Base-by-base conservation (phyloP, 169 alveolate genomes). In the Fabrea salina region DNA sequence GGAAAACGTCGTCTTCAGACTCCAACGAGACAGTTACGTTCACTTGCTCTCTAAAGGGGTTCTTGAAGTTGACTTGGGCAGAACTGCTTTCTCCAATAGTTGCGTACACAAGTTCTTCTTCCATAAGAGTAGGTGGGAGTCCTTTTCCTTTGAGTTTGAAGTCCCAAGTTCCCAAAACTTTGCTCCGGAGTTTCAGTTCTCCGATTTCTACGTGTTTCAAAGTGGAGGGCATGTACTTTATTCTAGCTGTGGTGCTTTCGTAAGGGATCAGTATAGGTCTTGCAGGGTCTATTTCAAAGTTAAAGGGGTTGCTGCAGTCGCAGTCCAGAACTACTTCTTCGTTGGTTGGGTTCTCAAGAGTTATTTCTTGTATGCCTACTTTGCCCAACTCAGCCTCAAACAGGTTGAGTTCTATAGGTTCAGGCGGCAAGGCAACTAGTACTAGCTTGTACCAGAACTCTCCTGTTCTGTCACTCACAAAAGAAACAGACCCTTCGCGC, bases 31-130 rank as follows among this genome's bases (percentile, higher is more conserved):
- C 86, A 57, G 80, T 75, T 4, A 91, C 96, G n/a, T 82, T 49
- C 44, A 94, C 77, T 53, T 92, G 81, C 84, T 96, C 97, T 86
- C 94, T 91, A 76, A 96, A 93, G 8, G 98, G 98, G 80, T 96
- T 96, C 80, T 92, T 90, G 80, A 88, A 90, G 35, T 84, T 71
- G 56, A 91, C 80, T 25, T 89, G 82, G 27, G 86, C 53, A 32
- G 91, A 79, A 50, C 66, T 71, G 1, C 81, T 43, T 33, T 80
- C 79, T 37, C 84, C 75, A 40, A 86, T 87, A 51, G 79, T 77
- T 27, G 86, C 76, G 6, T 70, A 80, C 33, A 71, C 82, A 22
- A 87, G 74, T 22, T 86, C 79, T 68, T 77, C 91, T 70, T 91
- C 94, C 91, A 89, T 88, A 37, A 71, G 72, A 49, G 95, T 81